Percentiles rank a stretch among this genome's conserved stretches.
phyloP scores from a whole-genome alignment of 805 yeast genomes.

The Metschnikowia lochheadii region DNA sequence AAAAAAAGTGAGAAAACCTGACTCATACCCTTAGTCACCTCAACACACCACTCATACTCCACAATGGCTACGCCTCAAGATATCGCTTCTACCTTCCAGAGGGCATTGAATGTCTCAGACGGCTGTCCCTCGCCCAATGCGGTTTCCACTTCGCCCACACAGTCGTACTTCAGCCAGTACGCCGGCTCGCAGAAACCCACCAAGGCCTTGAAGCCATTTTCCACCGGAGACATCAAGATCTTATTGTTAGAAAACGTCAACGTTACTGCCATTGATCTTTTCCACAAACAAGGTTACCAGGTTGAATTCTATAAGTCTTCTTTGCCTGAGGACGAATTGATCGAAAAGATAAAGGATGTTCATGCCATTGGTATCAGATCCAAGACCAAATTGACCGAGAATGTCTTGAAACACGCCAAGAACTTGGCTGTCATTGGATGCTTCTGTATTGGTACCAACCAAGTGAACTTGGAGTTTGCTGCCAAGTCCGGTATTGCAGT shows the following conservation, averaged over 20 bases:
- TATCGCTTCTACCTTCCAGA: constrained; percentile 57
- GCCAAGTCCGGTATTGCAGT: constrained; percentile 93
- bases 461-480: constrained; percentile 88
- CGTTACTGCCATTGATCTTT: constrained; percentile 82
- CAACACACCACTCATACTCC: not conserved
- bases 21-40: not conserved
- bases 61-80: constrained; percentile 66
- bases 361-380: constrained; percentile 98
- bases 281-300: constrained; percentile 90
- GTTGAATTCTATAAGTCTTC: constrained; percentile 91
- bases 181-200: constrained; percentile 46
- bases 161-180: constrained; percentile 60
- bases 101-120: constrained; percentile 45
- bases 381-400: constrained; percentile 82
- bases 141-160: constrained; percentile 82
- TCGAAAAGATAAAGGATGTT: constrained; percentile 87
- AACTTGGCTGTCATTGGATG: constrained; percentile 91
- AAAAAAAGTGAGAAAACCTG: constrained; percentile 4
- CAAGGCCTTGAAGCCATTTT: constrained; percentile 86
- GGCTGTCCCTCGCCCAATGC: constrained; percentile 48
- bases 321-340: constrained; percentile 86
- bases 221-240: constrained; percentile 92
- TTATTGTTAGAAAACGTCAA: constrained; percentile 90
- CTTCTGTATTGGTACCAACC: constrained; percentile 99
- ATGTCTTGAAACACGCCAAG: constrained; percentile 78